phyloP scores from a whole-genome alignment of 2,329 filamentous ascomycete species.

The Verticillium zaregamsianum region DNA sequence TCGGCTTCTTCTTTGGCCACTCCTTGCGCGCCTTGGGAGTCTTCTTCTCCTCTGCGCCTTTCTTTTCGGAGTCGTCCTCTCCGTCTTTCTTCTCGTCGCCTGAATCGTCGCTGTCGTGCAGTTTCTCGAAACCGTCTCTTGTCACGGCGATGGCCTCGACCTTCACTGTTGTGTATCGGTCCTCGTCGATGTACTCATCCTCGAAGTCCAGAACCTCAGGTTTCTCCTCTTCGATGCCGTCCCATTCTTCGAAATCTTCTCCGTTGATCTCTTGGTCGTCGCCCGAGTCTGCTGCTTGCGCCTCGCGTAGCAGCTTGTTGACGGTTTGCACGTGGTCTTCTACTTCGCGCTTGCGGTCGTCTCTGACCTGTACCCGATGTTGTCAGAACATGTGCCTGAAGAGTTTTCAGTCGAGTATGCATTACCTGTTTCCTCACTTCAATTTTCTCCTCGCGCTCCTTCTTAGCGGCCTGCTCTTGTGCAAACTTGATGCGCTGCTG shows the following conservation, averaged over 20 bases:
- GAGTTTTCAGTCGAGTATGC: neutral
- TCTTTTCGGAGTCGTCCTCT: slow-evolving; percentile 24
- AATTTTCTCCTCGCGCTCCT: slow-evolving; percentile 72
- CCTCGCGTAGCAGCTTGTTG: slow-evolving; percentile 63
- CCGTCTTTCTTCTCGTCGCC: slow-evolving; percentile 25
- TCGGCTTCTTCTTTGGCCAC: slow-evolving; percentile 76
- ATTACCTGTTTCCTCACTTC: slow-evolving; percentile 69
- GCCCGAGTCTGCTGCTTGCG: slow-evolving; percentile 43
- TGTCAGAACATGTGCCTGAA: neutral
- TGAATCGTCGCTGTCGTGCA: slow-evolving; percentile 26
- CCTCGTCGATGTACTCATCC: slow-evolving; percentile 94
- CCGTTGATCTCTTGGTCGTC: slow-evolving; percentile 29
- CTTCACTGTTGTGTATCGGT: slow-evolving; percentile 91
- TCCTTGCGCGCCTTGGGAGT: slow-evolving; percentile 46
- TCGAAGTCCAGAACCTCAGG: slow-evolving; percentile 65
- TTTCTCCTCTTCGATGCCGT: slow-evolving; percentile 54
- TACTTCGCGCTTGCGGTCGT: slow-evolving; percentile 77
- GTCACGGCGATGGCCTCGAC: slow-evolving; percentile 84
- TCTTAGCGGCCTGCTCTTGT: slow-evolving; percentile 74
- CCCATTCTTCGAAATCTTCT: slow-evolving; percentile 55
- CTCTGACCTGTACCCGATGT: slow-evolving; percentile 61
- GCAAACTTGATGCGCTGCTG: slow-evolving; percentile 78
- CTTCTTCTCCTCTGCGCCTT: slow-evolving; percentile 26
- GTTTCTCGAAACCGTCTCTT: slow-evolving; percentile 64
- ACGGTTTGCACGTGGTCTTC: slow-evolving; percentile 78